Evolutionary conservation across 495 filamentous ascomycete genomes (phyloP).

Genomic region (Pyrenula aspistea): DNA sequence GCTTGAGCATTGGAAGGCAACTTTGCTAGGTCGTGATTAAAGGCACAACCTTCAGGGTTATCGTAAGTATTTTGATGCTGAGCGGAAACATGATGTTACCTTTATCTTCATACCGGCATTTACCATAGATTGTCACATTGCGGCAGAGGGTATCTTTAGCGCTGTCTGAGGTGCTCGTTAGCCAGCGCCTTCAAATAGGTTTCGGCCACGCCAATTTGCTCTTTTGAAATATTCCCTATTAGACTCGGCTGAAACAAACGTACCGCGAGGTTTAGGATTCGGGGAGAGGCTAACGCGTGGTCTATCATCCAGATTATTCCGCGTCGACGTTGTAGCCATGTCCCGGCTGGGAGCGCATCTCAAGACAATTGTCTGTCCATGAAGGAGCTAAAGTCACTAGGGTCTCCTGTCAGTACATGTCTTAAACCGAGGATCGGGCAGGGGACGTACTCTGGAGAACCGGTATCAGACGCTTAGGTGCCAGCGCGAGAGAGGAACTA

Average conservation of each 20-base stretch:
- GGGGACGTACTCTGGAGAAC: not conserved
- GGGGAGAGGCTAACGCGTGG: not conserved
- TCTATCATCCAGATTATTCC: not conserved
- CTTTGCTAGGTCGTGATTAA: slow-evolving; percentile 75
- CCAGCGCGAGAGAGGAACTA: not conserved
- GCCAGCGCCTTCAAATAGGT: not conserved
- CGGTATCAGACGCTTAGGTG: not conserved
- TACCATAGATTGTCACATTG: slow-evolving; percentile 88
- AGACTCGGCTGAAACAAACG: not conserved
- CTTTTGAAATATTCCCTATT: not conserved
- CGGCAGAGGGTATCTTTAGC: slow-evolving; percentile 83
- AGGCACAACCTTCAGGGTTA: slow-evolving; percentile 55
- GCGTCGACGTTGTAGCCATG: not conserved
- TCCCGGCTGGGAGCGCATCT: not conserved
- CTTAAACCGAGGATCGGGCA: not conserved
- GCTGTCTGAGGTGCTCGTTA: slow-evolving; percentile 31
- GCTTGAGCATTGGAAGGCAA: slow-evolving; percentile 40
- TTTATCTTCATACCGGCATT: slow-evolving; percentile 85
- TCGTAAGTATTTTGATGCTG: slow-evolving; percentile 8
- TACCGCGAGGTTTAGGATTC: not conserved
- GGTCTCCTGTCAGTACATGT: not conserved
- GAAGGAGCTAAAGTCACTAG: not conserved
- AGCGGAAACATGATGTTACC: slow-evolving; percentile 23
- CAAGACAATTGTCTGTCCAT: not conserved
- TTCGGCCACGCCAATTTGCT: not conserved